Percentiles rank a stretch among this genome's conserved stretches.
phyloP scores from a whole-genome alignment of 257 asterid genomes.

The Ballota nigra region DNA sequence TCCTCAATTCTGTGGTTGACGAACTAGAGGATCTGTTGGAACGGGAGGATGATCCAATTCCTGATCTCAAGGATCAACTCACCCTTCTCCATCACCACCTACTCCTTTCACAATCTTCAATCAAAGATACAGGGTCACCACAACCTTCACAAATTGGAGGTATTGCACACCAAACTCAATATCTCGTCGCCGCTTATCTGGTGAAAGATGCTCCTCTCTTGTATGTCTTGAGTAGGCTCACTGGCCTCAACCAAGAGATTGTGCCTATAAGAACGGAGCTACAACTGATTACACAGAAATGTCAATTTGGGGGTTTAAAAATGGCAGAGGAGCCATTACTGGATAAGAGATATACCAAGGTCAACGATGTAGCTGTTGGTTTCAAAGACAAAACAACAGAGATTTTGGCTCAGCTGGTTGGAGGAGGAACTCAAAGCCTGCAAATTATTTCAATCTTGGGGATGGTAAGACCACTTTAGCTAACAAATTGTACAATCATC shows the following conservation, averaged over 20 bases:
- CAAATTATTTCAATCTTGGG: slow-evolving; percentile 29
- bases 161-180: not conserved
- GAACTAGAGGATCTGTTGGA: not conserved
- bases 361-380: slow-evolving; percentile 4
- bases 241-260: not conserved
- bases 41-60: not conserved
- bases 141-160: not conserved
- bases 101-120: not conserved
- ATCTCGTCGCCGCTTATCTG: not conserved
- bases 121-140: not conserved
- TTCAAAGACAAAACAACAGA: not conserved
- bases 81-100: not conserved
- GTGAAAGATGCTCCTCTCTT: not conserved
- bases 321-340: not conserved
- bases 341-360: not conserved
- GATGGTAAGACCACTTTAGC: slow-evolving; percentile 6
- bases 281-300: not conserved
- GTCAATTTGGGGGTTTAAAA: not conserved
- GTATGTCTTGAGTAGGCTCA: not conserved
- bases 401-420: not conserved
- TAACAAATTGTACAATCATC: not conserved
- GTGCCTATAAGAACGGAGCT: not conserved
- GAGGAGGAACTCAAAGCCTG: not conserved
- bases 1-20: not conserved
- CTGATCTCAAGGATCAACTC: not conserved